phyloP scores from a whole-genome alignment of 31 red algal species.

The Odonthalia washingtoniensis region DNA sequence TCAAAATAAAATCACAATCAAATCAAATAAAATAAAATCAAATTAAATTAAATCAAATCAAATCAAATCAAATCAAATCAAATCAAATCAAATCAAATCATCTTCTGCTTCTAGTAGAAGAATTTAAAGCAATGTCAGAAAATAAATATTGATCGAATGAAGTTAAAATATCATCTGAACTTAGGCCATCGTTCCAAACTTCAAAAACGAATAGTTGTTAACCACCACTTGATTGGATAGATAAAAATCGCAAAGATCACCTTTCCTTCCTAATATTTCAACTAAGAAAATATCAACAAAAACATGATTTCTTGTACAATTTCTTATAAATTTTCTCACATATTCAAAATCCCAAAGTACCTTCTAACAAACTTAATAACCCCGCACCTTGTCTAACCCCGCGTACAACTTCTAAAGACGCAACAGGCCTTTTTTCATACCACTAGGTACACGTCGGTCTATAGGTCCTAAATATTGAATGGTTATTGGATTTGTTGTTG shows the following conservation, averaged over 20 bases:
- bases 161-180: not conserved
- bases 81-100: too few relatives aligned
- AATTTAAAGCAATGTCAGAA: not conserved
- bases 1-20: too few relatives aligned
- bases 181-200: not conserved
- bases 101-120: not conserved
- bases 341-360: not conserved
- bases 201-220: not conserved
- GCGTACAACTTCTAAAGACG: not conserved
- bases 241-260: not conserved
- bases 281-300: not conserved
- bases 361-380: not conserved
- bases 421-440: not conserved
- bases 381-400: not conserved
- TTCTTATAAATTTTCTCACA: not conserved
- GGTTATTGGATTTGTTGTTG: not conserved
- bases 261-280: not conserved
- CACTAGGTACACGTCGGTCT: not conserved
- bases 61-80: too few relatives aligned
- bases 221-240: not conserved
- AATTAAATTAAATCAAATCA: too few relatives aligned
- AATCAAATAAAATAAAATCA: too few relatives aligned
- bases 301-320: not conserved
- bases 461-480: not conserved
- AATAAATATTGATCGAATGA: not conserved